Evolutionary conservation across 2,329 filamentous ascomycete species (phyloP).

Genomic region (Scytalidium lignicola): DNA sequence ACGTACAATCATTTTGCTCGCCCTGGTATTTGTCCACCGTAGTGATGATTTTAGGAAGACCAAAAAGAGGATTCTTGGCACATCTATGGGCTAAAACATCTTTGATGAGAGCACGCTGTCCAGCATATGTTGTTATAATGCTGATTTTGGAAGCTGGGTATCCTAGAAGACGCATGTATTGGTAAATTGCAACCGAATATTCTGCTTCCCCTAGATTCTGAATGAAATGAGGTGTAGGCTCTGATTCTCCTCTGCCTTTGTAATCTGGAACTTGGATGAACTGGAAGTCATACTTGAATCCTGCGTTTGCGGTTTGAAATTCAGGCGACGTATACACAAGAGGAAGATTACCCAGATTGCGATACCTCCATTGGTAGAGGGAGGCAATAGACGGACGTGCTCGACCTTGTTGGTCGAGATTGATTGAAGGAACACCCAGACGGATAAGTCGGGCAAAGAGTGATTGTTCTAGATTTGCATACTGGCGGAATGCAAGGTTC

Average conservation of each 20-base stretch:
- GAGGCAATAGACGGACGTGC: constrained; percentile 81
- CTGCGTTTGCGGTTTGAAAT: constrained; percentile 79
- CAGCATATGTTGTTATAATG: constrained; percentile 90
- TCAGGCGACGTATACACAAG: constrained; percentile 63
- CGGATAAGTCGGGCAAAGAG: constrained; percentile 88
- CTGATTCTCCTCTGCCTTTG: constrained; percentile 80
- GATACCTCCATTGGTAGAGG: constrained; percentile 92
- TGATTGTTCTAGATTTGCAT: constrained; percentile 93
- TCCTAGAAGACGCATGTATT: constrained; percentile 94
- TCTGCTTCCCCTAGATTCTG: constrained; percentile 97
- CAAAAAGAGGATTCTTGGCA: constrained; percentile 77
- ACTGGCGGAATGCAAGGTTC: constrained; percentile 88
- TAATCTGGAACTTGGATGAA: constrained; percentile 96
- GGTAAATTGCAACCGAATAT: constrained; percentile 90
- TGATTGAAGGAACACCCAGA: constrained; percentile 85
- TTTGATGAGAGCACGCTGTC: constrained; percentile 79
- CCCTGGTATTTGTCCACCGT: constrained; percentile 99
- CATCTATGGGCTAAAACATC: constrained; percentile 85
- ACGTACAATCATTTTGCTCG: constrained; percentile 96
- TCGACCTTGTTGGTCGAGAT: constrained; percentile 88
- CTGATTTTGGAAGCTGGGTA: constrained; percentile 73
- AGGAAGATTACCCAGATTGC: constrained; percentile 72
- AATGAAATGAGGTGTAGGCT: constrained; percentile 90
- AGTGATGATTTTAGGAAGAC: constrained; percentile 80
- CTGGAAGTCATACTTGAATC: constrained; percentile 90